Evolutionary conservation across 2,329 filamentous ascomycete species (phyloP), one percentile per base, ranked within the genome.

Genomic region (Ceratocystis cubensis): DNA sequence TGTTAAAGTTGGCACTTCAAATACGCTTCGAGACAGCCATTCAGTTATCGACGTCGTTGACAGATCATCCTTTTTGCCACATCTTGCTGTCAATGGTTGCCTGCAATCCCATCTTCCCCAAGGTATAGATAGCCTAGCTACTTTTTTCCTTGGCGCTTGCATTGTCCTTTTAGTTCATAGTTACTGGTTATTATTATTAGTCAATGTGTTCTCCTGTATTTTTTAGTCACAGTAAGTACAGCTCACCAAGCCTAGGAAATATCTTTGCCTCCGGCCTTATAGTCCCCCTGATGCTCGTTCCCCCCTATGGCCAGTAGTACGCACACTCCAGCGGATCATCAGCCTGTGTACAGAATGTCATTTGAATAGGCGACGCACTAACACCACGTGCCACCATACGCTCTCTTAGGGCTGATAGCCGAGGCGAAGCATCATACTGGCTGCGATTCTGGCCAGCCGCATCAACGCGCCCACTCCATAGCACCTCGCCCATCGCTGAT

Each of bases 401-500:
- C 79, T 94, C 89, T 63, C 90, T 81, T 80, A 89, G 84, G 77
- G 91, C 88, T 61, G 83, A 83, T 72, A 95, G 75, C 63, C 91
- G 78, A 13, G 87, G 87, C 56, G 81, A 81, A 8, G 88, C 88
- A 46, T 85, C 83, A 67, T 88, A 77, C 77, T 89, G 87, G 69
- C 84, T 88, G 64, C 89, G 79, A 75, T 91, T 91, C 73, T 82
- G 76, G 1, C 88, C 88, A 17, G 78, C 74, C 1, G 78, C 80
- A 72, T 92, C 88, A 68, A 82, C 81, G 65, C 81, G 76, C 64
- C 89, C 89, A 50, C 84, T 88, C 91, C 91, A 96, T 61, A 93
- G 79, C 0, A 92, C 84, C 76, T 95, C 91, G 30, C 82, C 88
- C 0, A 86, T 88, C 0, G 88, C 89, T 64, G 82, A 82, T 1